Evolutionary conservation across 164 flowering plant species (phyloP), one percentile per base, ranked within the genome.

Genomic region (Paratinospora sagittata): DNA sequence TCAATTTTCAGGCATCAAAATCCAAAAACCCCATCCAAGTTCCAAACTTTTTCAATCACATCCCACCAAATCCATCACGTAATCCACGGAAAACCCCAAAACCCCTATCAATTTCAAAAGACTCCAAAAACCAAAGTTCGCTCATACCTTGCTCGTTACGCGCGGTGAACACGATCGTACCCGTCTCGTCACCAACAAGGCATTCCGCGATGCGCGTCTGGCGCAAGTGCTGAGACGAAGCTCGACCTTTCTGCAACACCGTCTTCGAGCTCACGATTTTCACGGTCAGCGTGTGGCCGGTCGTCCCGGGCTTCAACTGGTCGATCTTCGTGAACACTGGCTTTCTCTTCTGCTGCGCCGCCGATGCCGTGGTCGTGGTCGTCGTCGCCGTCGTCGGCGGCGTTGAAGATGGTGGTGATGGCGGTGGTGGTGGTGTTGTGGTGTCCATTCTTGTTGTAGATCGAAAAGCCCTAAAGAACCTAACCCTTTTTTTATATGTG

Each of bases 121-220:
- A 27, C 21, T 55, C 24, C 24, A 55, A 24, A 47, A 41, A 68
- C 24, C 19, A 17, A 27, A 27, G 26, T 0, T 30, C 34, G 12
- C 11, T 6, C 55, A 26, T 76, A 84, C 89, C 89, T 80, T 86
- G 90, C 2, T 87, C 87, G 39, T 85, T 87, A 6, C 90, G 81
- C 23, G 90, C 90, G 9, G 88, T 87, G 79, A 87, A 87, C 66
- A 82, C 60, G 21, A 85, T 87, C 26, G 78, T 43, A 7, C 86
- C 90, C 17, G 87, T 87, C 63, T 85, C 89, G 21, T 87, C 90
- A 6, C 90, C 90, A 43, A 87, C 80, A 52, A 85, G 81, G 67
- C 90, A 87, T 79, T 87, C 90, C 36, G 87, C 76, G 70, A 87
- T 85, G 36, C 86, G 84, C 62, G 81, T 49, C 0, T 82, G 84